Percentiles rank a stretch among this genome's conserved stretches.
phyloP scores from a whole-genome alignment of 106 monocot species.

The Phalaenopsis aphrodite region DNA sequence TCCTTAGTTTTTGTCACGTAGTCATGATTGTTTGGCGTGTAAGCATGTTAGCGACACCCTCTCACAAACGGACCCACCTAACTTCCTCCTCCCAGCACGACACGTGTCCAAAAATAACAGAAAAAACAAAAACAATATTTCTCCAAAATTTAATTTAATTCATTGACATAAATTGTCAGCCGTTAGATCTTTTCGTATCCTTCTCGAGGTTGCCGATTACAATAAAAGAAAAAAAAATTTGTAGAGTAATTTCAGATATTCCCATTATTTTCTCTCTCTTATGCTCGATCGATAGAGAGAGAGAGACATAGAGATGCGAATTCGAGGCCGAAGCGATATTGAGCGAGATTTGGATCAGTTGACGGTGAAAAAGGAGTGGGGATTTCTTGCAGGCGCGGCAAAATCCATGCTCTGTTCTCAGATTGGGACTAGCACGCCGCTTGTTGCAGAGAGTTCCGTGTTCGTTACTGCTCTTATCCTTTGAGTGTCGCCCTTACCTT shows the following conservation, averaged over 20 bases:
- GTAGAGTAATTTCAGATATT: background rate
- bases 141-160: background rate
- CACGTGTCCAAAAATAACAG: no score
- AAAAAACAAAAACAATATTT: no score
- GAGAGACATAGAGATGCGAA: conserved; percentile 1
- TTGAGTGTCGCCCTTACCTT: background rate
- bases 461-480: conserved; percentile 9
- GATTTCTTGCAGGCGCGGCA: conserved; percentile 24
- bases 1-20: no score
- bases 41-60: no score
- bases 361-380: conserved; percentile 9
- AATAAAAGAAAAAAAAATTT: no score
- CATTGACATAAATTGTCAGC: background rate
- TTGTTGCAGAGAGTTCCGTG: background rate
- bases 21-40: no score
- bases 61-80: no score
- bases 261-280: background rate
- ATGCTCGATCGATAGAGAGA: background rate
- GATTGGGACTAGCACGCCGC: conserved; percentile 1
- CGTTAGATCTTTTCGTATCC: background rate
- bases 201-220: background rate
- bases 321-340: background rate
- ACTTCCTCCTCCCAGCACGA: no score
- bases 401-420: conserved; percentile 23
- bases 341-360: background rate